A percentile compares a stretch with the other conserved stretches of the same genome.
phyloP scores from a whole-genome alignment of 1,284 basidiomycete genomes.

The Rhodofomes roseus region DNA sequence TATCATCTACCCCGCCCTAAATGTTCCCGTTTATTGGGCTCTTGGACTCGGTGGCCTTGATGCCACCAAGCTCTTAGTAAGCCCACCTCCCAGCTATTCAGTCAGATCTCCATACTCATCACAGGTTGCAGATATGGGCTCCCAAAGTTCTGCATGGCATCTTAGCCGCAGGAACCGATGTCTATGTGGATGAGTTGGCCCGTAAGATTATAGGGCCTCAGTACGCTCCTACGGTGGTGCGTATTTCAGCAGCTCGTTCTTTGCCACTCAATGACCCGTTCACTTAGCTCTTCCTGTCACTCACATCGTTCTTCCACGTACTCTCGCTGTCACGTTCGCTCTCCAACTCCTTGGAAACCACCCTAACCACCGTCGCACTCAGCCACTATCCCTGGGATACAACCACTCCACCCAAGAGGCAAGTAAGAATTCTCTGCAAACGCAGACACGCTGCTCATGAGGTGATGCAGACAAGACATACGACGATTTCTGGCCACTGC shows the following conservation, averaged over 20 bases:
- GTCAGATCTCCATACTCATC: not conserved
- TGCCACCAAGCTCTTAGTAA: constrained; percentile 48
- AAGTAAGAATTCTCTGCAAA: constrained; percentile 2
- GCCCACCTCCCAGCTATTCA: constrained; percentile 23
- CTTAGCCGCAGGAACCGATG: constrained; percentile 81
- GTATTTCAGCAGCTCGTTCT: constrained; percentile 25
- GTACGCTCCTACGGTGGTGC: constrained; percentile 63
- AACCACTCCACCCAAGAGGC: constrained; percentile 19
- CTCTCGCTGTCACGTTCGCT: constrained; percentile 85
- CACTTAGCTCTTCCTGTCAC: constrained; percentile 72
- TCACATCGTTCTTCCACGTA: constrained; percentile 85
- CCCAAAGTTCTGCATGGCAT: constrained; percentile 82
- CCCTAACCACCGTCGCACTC: constrained; percentile 79
- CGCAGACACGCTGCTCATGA: not conserved
- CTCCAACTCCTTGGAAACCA: constrained; percentile 92
- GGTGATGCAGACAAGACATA: constrained; percentile 21
- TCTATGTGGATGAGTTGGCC: constrained; percentile 67
- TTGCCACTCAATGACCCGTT: not conserved
- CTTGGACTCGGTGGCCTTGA: constrained; percentile 58
- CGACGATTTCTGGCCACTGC: constrained; percentile 50
- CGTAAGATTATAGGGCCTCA: constrained; percentile 53
- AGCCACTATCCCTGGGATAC: constrained; percentile 74
- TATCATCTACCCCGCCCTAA: constrained; percentile 72
- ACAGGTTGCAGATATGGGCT: constrained; percentile 46
- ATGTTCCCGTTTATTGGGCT: constrained; percentile 75